Evolutionary conservation across 2,329 filamentous ascomycete genomes (phyloP).

Genomic region (Geosmithia morbida): DNA sequence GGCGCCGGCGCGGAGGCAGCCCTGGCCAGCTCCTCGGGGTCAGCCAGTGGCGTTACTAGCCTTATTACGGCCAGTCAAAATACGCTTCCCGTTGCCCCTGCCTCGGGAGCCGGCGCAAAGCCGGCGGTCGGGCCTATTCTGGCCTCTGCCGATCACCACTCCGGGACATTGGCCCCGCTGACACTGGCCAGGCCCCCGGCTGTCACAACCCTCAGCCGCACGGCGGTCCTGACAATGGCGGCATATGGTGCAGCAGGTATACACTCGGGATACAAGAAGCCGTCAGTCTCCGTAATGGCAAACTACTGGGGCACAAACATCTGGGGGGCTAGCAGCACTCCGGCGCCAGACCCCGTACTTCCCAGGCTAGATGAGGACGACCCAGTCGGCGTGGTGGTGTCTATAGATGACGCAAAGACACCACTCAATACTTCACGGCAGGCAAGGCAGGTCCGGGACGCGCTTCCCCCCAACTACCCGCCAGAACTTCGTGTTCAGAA

Average conservation of each 20-base stretch:
- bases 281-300: slow-evolving; percentile 77
- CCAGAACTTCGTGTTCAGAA: slow-evolving; percentile 72
- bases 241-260: slow-evolving; percentile 51
- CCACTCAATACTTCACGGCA: slow-evolving; percentile 14
- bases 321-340: slow-evolving; percentile 34
- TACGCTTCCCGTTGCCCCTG: slow-evolving; percentile 48
- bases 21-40: slow-evolving; percentile 21
- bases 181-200: slow-evolving; percentile 76
- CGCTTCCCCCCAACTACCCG: slow-evolving; percentile 66
- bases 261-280: slow-evolving; percentile 45
- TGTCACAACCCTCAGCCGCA: slow-evolving; percentile 73
- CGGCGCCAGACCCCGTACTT: slow-evolving; percentile 13
- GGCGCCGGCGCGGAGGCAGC: slow-evolving; percentile 25
- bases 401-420: slow-evolving; percentile 12
- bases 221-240: slow-evolving; percentile 66
- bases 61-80: slow-evolving; percentile 76
- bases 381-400: slow-evolving; percentile 24
- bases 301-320: slow-evolving; percentile 88
- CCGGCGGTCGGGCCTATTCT: slow-evolving; percentile 14
- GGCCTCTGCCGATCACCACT: slow-evolving; percentile 26
- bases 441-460: slow-evolving; percentile 26
- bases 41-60: slow-evolving; percentile 49
- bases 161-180: slow-evolving; percentile 60
- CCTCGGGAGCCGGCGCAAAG: slow-evolving; percentile 15
- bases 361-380: slow-evolving; percentile 21